These are phyloP conservation scores for Parietichytrium sp. DNA, from an alignment of 108 stramenopile species.

Conservation along the genomic window DNA sequence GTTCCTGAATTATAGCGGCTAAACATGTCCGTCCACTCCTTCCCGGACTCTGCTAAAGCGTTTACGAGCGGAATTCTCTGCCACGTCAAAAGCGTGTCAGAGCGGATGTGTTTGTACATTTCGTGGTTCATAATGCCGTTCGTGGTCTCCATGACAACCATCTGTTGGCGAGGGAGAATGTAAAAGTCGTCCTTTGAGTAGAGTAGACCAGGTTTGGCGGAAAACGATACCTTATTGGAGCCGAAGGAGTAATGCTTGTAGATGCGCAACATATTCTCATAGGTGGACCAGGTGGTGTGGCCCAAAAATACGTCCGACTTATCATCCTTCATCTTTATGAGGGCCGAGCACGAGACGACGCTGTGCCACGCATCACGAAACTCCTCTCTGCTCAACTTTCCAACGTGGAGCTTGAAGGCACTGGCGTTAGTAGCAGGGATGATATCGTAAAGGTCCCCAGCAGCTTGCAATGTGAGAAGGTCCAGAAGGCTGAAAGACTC, in stretches of 20 bases:
- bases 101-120: slow-evolving; percentile 25
- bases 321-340: background rate
- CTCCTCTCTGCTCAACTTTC: too few relatives aligned
- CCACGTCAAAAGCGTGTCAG: slow-evolving; percentile 40
- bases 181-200: slow-evolving; percentile 45
- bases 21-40: slow-evolving; percentile 1
- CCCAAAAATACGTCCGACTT: slow-evolving; percentile 18
- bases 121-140: slow-evolving; percentile 27
- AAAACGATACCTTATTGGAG: background rate
- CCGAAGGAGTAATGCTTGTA: too few relatives aligned
- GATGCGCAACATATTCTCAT: slow-evolving; percentile 43
- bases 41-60: background rate
- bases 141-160: slow-evolving; percentile 48
- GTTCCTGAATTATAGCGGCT: slow-evolving; percentile 42
- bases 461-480: background rate
- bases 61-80: slow-evolving; percentile 29
- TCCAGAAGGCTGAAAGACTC: background rate
- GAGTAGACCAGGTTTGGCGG: slow-evolving; percentile 41
- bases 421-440: background rate
- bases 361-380: background rate
- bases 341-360: background rate
- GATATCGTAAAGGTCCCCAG: slow-evolving; percentile 6
- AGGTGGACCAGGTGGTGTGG: slow-evolving; percentile 44
- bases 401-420: background rate
- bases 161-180: background rate